A percentile compares a stretch with the other conserved stretches of the same genome.
Evolutionary conservation across 2,329 filamentous ascomycete species (phyloP).

Genomic region (Lecanoromycetidae sp.): DNA sequence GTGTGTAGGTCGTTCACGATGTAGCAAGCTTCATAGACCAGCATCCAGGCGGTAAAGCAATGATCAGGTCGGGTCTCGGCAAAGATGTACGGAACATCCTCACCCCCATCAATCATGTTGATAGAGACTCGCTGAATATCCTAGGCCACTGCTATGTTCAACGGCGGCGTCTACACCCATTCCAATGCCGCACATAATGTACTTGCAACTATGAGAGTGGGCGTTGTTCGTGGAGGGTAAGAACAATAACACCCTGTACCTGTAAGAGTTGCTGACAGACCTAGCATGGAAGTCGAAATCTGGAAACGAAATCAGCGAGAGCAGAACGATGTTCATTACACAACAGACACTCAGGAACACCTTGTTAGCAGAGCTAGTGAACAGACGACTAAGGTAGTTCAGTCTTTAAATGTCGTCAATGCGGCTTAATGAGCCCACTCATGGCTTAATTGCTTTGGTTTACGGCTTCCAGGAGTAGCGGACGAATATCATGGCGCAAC

Average conservation of each 20-base stretch:
- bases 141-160: slow-evolving; percentile 85
- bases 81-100: no score
- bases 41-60: slow-evolving; percentile 79
- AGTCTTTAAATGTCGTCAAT: slow-evolving; percentile 70
- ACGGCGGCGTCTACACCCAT: slow-evolving; percentile 81
- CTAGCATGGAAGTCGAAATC: slow-evolving; percentile 88
- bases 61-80: slow-evolving; percentile 70
- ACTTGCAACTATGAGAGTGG: slow-evolving; percentile 75
- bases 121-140: no score
- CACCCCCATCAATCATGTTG: no score
- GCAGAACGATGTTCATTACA: slow-evolving; percentile 68
- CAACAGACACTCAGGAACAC: slow-evolving; percentile 69
- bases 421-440: slow-evolving; percentile 56
- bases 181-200: slow-evolving; percentile 84
- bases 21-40: slow-evolving; percentile 75
- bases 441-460: no score
- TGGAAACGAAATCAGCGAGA: slow-evolving; percentile 80
- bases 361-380: slow-evolving; percentile 74
- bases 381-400: slow-evolving; percentile 71
- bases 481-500: no score
- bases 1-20: slow-evolving; percentile 82
- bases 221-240: slow-evolving; percentile 73
- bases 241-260: no score
- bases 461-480: no score
- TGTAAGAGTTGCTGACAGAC: no score